Conservation (phyloP, 805 yeast genomes). For the Pichia ethanolica region DNA sequence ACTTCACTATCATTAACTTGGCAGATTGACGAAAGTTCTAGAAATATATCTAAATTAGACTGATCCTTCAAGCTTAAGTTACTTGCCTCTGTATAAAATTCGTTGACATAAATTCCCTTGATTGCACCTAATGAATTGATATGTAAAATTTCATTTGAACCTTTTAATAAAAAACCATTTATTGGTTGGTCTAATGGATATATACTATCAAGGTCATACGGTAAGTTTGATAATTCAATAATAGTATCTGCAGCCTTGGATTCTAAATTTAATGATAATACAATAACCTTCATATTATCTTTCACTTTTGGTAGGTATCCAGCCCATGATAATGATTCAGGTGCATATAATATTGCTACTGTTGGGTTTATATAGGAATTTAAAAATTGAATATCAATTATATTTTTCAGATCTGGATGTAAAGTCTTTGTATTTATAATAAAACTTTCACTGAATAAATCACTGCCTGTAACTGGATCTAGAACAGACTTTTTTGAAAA, state of each 20-base stretch:
- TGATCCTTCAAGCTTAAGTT: conserved; percentile 39
- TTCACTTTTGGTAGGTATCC: conserved; percentile 56
- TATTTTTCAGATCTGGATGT: conserved; percentile 48
- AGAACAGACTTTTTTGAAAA: not conserved
- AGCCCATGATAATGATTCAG: conserved; percentile 55
- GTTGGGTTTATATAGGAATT: conserved; percentile 79
- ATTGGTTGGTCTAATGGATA: conserved; percentile 59
- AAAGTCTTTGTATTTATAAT: conserved; percentile 51
- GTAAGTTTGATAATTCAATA: conserved; percentile 54
- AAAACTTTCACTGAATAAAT: conserved; percentile 46
- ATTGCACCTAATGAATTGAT: conserved; percentile 71
- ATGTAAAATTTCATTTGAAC: conserved; percentile 71
- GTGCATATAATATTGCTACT: conserved; percentile 27
- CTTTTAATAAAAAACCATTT: conserved; percentile 62
- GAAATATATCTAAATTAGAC: conserved; percentile 40
- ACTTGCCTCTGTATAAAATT: conserved; percentile 37
- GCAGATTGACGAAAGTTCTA: conserved; percentile 45
- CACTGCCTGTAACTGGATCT: conserved; percentile 6
- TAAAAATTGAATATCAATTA: conserved; percentile 66
- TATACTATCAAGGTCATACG: conserved; percentile 64
- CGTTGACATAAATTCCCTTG: conserved; percentile 57
- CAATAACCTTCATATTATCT: conserved; percentile 56
- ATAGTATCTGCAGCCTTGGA: conserved; percentile 59
- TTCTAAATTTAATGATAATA: conserved; percentile 59
- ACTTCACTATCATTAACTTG: conserved; percentile 28